These are phyloP conservation scores for Barnettozyma pratensis DNA, from an alignment of 805 yeast species.

Conservation along the genomic window DNA sequence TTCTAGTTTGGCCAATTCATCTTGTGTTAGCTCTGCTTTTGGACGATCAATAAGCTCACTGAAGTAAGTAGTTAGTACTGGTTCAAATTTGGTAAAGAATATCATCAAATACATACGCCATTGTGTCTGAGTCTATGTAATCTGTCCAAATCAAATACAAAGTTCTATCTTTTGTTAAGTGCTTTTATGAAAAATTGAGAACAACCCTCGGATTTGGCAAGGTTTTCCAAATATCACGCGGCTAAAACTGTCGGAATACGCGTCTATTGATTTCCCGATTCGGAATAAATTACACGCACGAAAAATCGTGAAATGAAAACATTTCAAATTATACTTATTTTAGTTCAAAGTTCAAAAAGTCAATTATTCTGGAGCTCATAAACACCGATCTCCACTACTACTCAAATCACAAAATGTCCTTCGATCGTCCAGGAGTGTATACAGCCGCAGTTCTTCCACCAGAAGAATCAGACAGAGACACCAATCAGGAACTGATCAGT, in stretches of 20 bases:
- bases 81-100: not conserved
- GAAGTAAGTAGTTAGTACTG: conserved; percentile 6
- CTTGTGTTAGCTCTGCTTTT: conserved; percentile 71
- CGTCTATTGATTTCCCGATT: conserved; percentile 7
- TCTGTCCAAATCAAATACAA: not conserved
- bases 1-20: conserved; percentile 75
- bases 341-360: not conserved
- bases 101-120: conserved; percentile 17
- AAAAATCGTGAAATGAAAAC: not conserved
- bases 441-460: conserved; percentile 87
- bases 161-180: not conserved
- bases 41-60: conserved; percentile 71
- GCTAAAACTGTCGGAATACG: not conserved
- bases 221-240: conserved; percentile 1
- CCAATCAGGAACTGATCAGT: conserved; percentile 63
- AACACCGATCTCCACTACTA: not conserved
- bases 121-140: not conserved
- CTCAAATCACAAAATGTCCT: conserved; percentile 16
- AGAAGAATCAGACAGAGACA: conserved; percentile 59
- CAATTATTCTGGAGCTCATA: not conserved
- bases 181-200: too few relatives aligned
- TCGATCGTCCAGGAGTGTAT: conserved; percentile 48
- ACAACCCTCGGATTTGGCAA: not conserved
- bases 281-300: conserved; percentile 13
- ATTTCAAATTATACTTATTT: too few relatives aligned